Evolutionary conservation across 306 rosid genomes (phyloP).

Genomic region (Bauhinia variegata): DNA sequence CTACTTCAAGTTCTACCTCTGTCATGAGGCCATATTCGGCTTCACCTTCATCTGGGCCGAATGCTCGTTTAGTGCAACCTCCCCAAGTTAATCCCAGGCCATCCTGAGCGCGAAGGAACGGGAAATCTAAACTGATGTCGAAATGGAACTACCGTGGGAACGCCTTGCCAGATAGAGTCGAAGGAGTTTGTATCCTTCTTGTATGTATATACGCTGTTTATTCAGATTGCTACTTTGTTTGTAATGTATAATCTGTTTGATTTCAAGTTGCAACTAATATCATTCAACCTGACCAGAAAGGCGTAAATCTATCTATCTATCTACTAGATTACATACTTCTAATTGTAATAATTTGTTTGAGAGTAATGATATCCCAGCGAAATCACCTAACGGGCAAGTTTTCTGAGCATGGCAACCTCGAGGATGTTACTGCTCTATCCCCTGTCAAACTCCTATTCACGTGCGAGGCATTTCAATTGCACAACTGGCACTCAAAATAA

Average conservation of each 20-base stretch:
- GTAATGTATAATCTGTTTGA: background rate
- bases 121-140: background rate
- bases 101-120: conserved; percentile 33
- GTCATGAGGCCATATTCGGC: conserved; percentile 44
- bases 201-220: background rate
- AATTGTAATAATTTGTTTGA: too few species aligned
- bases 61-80: conserved; percentile 42
- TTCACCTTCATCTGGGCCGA: conserved; percentile 51
- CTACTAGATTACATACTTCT: too few species aligned
- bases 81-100: conserved; percentile 50
- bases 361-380: too few species aligned
- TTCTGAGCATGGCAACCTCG: conserved; percentile 39
- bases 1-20: conserved; percentile 43
- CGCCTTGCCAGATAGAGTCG: background rate
- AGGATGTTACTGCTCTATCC: conserved; percentile 56
- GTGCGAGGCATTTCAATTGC: conserved; percentile 2
- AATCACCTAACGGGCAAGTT: background rate
- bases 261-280: too few species aligned
- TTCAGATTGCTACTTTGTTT: background rate
- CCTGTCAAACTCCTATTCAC: conserved; percentile 19
- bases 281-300: too few species aligned
- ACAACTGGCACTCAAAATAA: conserved; percentile 41
- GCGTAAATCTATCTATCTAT: too few species aligned
- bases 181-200: conserved; percentile 22
- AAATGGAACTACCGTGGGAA: conserved; percentile 7